Evolutionary conservation across 495 filamentous ascomycete genomes (phyloP), one percentile per base, ranked within the genome.

Genomic region (Annulohypoxylon maeteangense): DNA sequence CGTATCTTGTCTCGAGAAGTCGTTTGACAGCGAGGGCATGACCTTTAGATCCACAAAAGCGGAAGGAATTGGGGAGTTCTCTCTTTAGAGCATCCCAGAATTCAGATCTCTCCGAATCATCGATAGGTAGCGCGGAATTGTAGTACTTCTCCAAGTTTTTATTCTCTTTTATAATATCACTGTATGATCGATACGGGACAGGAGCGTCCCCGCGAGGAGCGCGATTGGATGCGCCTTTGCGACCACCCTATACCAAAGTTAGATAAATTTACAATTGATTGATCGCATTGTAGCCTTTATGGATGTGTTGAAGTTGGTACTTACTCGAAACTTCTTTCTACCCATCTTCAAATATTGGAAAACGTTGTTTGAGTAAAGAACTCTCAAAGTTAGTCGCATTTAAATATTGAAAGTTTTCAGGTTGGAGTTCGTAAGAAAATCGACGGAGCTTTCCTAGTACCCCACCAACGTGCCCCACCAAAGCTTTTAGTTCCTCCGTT

Each of bases 51-150:
- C 95, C 95, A 54, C 93, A 93, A 80, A 99, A 99, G 36, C 96
- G 87, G 85, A 98, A 99, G 79, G 92, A 96, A 81, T 95, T 98
- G 48, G 95, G 95, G 1, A 99, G 84, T 73, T 97, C 94, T 70
- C 89, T 84, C 62, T 88, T 86, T 71, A 98, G 80, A 4, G 91
- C 84, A 5, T 83, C 81, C 95, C 95, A 99, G 81, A 98, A 98
- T 3, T 87, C 84, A 22, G 87, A 82, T 62, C 83, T 84, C 80
- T 98, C 94, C 16, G 88, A 86, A 34, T 93, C 91, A 10, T 87
- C 82, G 3, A 98, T 78, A 31, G 94, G 84, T 0, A 90, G 85
- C 14, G 92, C 85, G 59, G 83, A 78, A 78, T 96, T 91, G 83
- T 99, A 99, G 82, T 89, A 98, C 60, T 82, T 81, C 78, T 98